Conservation (phyloP, 495 filamentous ascomycete species). For the Acidiella bohemica region DNA sequence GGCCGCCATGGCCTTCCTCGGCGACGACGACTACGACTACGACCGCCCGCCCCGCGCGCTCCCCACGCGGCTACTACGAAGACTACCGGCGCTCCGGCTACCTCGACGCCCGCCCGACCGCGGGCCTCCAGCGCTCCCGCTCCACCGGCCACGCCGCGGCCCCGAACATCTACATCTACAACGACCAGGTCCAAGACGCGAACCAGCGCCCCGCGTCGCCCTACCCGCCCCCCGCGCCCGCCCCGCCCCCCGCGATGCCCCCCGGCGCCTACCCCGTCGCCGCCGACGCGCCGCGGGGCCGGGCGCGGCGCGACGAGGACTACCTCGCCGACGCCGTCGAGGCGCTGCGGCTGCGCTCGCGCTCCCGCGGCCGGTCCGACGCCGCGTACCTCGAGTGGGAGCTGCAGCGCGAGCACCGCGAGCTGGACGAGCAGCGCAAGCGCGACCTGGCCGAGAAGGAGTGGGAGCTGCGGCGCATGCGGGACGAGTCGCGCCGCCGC, state of each 20-base stretch:
- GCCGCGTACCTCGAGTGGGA: no score
- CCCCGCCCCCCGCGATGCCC: neutral
- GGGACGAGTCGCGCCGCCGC: constrained; percentile 20
- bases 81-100: constrained; percentile 3
- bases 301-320: constrained; percentile 1
- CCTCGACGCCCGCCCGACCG: constrained; percentile 8
- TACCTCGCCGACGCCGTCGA: constrained; percentile 10
- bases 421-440: constrained; percentile 22
- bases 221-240: neutral
- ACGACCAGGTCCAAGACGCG: constrained; percentile 19
- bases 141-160: constrained; percentile 25
- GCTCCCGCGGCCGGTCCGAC: constrained; percentile 18
- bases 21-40: constrained; percentile 15
- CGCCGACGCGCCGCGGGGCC: neutral
- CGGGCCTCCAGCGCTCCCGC: constrained; percentile 25
- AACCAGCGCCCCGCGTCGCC: constrained; percentile 5
- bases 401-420: constrained; percentile 19
- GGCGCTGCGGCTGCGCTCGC: no score
- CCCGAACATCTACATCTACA: constrained; percentile 25
- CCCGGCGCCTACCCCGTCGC: neutral
- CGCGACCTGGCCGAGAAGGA: constrained; percentile 23
- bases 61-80: constrained; percentile 3
- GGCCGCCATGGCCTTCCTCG: constrained; percentile 4
- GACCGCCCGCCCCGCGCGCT: constrained; percentile 9
- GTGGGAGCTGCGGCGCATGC: constrained; percentile 12